These are phyloP conservation scores for Nicotiana noctiflora DNA, from an alignment of 257 asterid genomes.

Conservation along the genomic window DNA sequence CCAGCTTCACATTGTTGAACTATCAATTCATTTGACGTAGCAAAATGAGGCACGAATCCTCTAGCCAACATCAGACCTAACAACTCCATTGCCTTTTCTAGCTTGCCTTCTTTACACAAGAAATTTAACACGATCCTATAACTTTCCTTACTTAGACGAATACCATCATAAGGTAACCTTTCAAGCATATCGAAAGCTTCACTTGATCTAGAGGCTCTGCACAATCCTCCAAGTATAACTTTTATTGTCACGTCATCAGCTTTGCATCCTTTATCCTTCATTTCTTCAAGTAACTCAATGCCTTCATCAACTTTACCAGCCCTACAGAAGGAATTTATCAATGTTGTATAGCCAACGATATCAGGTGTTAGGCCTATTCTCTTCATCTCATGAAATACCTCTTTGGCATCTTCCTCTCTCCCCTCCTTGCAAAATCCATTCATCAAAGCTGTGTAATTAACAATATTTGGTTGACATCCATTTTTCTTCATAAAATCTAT, in stretches of 20 bases:
- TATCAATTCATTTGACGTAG: constrained; percentile 75
- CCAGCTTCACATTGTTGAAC: constrained; percentile 65
- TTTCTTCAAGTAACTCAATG: constrained; percentile 65
- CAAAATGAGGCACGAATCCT: constrained; percentile 76
- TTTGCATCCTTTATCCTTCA: constrained; percentile 48
- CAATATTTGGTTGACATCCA: constrained; percentile 67
- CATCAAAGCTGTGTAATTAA: constrained; percentile 66
- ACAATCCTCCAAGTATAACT: constrained; percentile 73
- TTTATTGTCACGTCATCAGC: constrained; percentile 77
- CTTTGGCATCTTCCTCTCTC: constrained; percentile 59
- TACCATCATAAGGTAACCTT: constrained; percentile 62
- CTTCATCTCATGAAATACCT: constrained; percentile 48
- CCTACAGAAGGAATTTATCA: constrained; percentile 58
- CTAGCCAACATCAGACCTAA: constrained; percentile 62
- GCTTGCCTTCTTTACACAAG: constrained; percentile 60
- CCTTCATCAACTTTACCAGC: constrained; percentile 56
- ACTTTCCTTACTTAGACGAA: constrained; percentile 66
- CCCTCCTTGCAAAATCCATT: constrained; percentile 74
- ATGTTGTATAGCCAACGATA: constrained; percentile 59
- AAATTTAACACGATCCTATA: constrained; percentile 79
- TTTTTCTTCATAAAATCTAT: constrained; percentile 78
- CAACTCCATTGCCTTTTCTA: constrained; percentile 50
- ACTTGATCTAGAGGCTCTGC: constrained; percentile 45
- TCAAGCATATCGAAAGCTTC: constrained; percentile 83
- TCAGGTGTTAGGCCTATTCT: constrained; percentile 51